Percentiles rank a stretch among this genome's conserved stretches.
phyloP scores from a whole-genome alignment of 306 rosid genomes.

The Rosa persica region DNA sequence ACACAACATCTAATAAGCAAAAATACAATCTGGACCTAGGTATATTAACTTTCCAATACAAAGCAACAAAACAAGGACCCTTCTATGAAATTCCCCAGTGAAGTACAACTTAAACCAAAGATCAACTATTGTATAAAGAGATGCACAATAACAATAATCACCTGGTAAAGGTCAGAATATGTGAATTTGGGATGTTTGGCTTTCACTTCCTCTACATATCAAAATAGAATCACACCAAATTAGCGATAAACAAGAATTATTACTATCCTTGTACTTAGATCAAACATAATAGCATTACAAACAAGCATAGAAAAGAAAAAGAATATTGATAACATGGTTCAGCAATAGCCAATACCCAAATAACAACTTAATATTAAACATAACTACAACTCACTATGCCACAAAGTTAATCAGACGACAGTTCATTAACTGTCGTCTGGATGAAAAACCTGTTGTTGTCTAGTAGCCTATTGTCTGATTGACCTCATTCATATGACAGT shows the following conservation, averaged over 20 bases:
- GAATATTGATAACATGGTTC: too few species aligned
- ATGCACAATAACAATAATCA: slow-evolving; percentile 12
- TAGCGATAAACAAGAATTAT: slow-evolving; percentile 1
- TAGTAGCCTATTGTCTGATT: too few species aligned
- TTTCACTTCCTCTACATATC: slow-evolving; percentile 67
- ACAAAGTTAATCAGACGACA: too few species aligned
- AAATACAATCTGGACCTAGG: background rate
- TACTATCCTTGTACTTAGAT: background rate
- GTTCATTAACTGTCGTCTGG: too few species aligned
- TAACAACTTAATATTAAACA: too few species aligned
- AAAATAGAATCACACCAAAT: slow-evolving; percentile 20
- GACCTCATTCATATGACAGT: too few species aligned
- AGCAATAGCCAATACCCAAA: too few species aligned
- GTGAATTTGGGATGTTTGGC: slow-evolving; percentile 59
- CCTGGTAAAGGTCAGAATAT: slow-evolving; percentile 90
- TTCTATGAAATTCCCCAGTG: background rate
- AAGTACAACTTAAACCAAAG: background rate
- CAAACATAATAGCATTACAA: too few species aligned
- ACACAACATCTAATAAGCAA: background rate
- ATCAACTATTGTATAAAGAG: too few species aligned
- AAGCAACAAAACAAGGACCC: background rate
- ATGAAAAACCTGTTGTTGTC: too few species aligned
- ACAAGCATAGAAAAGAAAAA: too few species aligned
- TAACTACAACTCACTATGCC: too few species aligned
- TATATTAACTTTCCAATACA: background rate